Conservation (phyloP, 768 basidiomycete genomes). For the Dentipellis sp. region DNA sequence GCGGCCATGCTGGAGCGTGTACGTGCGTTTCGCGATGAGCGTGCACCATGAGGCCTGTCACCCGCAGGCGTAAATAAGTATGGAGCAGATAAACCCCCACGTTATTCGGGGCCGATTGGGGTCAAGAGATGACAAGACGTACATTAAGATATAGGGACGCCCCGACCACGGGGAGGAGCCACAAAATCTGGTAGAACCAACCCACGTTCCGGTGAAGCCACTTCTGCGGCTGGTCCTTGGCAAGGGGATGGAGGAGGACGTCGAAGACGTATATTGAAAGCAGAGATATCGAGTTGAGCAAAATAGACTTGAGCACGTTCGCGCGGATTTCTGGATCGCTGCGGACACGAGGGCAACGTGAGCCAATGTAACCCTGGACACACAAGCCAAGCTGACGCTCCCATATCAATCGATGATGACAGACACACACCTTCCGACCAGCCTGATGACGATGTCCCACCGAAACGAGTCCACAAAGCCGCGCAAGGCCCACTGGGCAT, state of each 20-base stretch:
- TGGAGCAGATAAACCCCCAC: no score
- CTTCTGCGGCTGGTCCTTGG: slow-evolving; percentile 47
- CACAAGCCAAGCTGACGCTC: slow-evolving; percentile 7
- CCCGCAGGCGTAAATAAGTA: slow-evolving; percentile 6
- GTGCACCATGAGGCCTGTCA: slow-evolving; percentile 68
- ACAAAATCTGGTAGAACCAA: slow-evolving; percentile 68
- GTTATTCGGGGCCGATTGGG: no score
- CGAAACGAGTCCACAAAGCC: slow-evolving; percentile 68
- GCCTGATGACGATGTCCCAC: slow-evolving; percentile 55
- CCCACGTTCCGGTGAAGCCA: slow-evolving; percentile 69
- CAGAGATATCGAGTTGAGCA: slow-evolving; percentile 65
- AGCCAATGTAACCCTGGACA: no score
- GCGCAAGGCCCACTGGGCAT: slow-evolving; percentile 45
- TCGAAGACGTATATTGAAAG: slow-evolving; percentile 73
- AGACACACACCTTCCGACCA: slow-evolving; percentile 43
- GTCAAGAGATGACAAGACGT: slow-evolving; percentile 18
- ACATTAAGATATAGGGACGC: slow-evolving; percentile 79
- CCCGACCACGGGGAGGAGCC: slow-evolving; percentile 72
- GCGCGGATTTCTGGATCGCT: slow-evolving; percentile 72
- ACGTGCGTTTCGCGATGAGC: slow-evolving; percentile 67
- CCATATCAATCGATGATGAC: background rate
- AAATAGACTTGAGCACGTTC: slow-evolving; percentile 65
- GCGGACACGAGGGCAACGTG: slow-evolving; percentile 3
- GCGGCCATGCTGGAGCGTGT: slow-evolving; percentile 56
- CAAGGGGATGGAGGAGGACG: slow-evolving; percentile 56